Evolutionary conservation across 169 alveolate species (phyloP), one percentile per base, ranked within the genome.

Genomic region (Sarcocystis neurona): DNA sequence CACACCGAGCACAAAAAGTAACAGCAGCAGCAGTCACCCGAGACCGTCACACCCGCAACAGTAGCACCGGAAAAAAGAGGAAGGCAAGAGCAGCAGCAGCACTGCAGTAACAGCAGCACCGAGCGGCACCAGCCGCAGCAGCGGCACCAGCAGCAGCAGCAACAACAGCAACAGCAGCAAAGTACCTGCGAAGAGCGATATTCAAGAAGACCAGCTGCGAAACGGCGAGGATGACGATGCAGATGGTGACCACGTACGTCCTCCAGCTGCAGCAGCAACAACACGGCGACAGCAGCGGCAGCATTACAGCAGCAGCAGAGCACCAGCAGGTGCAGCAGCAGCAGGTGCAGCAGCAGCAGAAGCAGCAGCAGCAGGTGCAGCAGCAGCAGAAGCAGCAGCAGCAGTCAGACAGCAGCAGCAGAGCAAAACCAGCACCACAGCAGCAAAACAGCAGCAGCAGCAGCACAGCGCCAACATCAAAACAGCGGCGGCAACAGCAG

Each of bases 241-340:
- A 60, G 12, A 88, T 32, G 18, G 74, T 18, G 0, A 88, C 88
- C 44, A 56, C 87, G 79, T 88, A 88, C 2, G 89, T 68, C 79
- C 87, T 30, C 92, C 92, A 88, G 63, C 92, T 88, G 89, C 10
- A 75, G n/a, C n/a, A 37, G 50, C 44, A 85, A 32, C 0, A n/a
- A 18, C 2, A 27, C 30, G 41, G 12, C 27, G n/a, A 10, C 15
- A 30, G n/a, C 18, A 12, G 63, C 63, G 20, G 10, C 30, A 53
- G 63, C 10, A 53, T 53, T 53, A 53, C 63, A 53, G 63, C 10
- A 20, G 63, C 63, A 12, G 20, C 20, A 53, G 63, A 20, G 20
- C 63, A 53, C 63, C 63, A n/a, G n/a, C n/a, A n/a, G n/a, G n/a
- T n/a, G n/a, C n/a, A n/a, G n/a, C n/a, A n/a, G n/a, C n/a, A n/a